phyloP scores from a whole-genome alignment of 164 flowering plant species.

The Chimonanthus salicifolius region DNA sequence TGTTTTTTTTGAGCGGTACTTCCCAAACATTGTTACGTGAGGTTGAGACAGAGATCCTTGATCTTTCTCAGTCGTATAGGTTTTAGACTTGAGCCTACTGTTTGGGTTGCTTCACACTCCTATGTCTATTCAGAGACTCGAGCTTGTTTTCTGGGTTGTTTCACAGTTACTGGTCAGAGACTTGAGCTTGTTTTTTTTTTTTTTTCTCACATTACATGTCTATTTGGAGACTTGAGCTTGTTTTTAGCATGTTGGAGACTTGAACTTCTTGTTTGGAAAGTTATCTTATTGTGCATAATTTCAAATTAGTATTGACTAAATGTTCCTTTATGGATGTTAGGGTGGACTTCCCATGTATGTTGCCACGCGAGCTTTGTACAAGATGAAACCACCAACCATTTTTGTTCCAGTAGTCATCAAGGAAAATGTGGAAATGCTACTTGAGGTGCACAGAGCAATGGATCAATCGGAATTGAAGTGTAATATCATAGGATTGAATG shows the following conservation, averaged over 20 bases:
- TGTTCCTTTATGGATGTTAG: slow-evolving; percentile 25
- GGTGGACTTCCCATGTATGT: slow-evolving; percentile 98
- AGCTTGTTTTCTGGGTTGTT: no score
- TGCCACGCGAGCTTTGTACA: slow-evolving; percentile 79
- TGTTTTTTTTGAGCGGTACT: no score
- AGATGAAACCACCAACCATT: slow-evolving; percentile 81
- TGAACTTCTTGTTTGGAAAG: not conserved
- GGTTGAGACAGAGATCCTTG: no score
- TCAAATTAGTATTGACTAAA: not conserved
- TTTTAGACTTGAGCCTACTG: no score
- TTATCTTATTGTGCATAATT: not conserved
- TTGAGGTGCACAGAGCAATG: slow-evolving; percentile 75
- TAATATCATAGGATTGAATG: slow-evolving; percentile 61
- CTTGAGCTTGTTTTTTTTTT: no score
- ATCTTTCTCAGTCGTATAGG: no score
- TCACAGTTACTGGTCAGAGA: no score
- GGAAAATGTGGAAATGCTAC: slow-evolving; percentile 61
- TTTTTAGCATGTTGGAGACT: not conserved
- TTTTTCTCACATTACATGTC: no score
- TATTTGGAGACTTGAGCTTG: no score
- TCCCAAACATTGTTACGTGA: no score
- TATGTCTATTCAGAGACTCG: no score
- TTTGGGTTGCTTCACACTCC: no score
- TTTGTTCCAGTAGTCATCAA: slow-evolving; percentile 66
- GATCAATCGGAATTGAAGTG: slow-evolving; percentile 72